Evolutionary conservation across 805 yeast species (phyloP), one percentile per base, ranked within the genome.

Genomic region (Ogataea salicorniae): DNA sequence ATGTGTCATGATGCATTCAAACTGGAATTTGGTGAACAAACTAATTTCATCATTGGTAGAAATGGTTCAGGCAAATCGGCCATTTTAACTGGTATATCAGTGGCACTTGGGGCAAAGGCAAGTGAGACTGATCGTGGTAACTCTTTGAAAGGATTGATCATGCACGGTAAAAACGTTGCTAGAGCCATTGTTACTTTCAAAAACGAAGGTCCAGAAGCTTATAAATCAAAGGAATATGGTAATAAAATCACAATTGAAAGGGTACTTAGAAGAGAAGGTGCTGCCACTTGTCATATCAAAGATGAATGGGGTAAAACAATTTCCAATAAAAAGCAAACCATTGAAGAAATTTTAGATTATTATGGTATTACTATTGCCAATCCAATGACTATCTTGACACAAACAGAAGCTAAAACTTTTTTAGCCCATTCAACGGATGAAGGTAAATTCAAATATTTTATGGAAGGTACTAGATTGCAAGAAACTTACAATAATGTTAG

Each of bases 61-160:
- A 91, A 91, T 60, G 98, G 98, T 2, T 81, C 91, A 36, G 98
- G 98, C 31, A 91, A 91, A 61, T 79, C 88, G 61, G 95, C 97
- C 1, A 76, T 91, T 17, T 68, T 91, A 49, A 89, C 97, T 0
- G 97, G 96, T 0, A 80, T 91, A 1, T 81, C 91, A 7, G 83
- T 89, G 5, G 92, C 96, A 2, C 66, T 92, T 2, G 97, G 97
- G 18, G 94, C 95, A 1, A 84, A 83, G 56, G 97, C 97, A 1
- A 73, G 82, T 18, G 88, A 82, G 43, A 92, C 99, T 0, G 87
- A 84, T 59, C 77, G 99, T 63, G 97, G 96, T 6, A 70, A 79
- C 15, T 77, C 83, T 9, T 69, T 88, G 42, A 81, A 79, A 53
- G 80, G 78, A 42, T 69, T 92, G 46, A 86, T 94, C 45, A 81